Base-by-base conservation (phyloP, 1,284 basidiomycete species). In the Heterobasidion annosum region DNA sequence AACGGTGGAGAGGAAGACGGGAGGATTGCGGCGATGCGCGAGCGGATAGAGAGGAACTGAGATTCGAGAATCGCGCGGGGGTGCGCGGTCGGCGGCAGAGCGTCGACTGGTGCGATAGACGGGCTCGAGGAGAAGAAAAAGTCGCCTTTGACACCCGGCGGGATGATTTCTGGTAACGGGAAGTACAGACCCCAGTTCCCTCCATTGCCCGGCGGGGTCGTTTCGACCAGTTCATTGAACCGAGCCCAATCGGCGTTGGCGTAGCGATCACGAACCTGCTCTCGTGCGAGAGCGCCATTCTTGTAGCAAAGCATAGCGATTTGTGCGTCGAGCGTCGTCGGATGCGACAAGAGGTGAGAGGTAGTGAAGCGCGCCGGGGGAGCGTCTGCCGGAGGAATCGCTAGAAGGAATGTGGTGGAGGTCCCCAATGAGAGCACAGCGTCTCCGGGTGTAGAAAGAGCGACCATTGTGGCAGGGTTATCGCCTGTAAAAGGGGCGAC, bases 351-450 rank as follows among this genome's bases (percentile, higher is more conserved):
- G 9, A 88, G 73, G 65, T 89, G 87, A 0, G 85, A 88, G 2
- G 82, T 85, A 0, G 83, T 88, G 64, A 85, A 82, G n/a, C 85
- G 73, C 58, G 75, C 79, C 0, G 86, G 87, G 7, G 84, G 76
- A 3, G 70, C 72, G 53, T 75, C 71, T 6, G 80, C 70, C 5
- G 81, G 80, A 8, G 82, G 81, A 37, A 83, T 86, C 2, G 89
- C 88, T 50, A 95, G 78, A 18, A 95, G 77, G 59, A 93, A 82
- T 0, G 93, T 95, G 12, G 93, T 93, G 0, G 91, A 93, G 7
- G 93, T 97, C 34, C 93, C 93, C n/a, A 96, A 78, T 9, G 91
- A 93, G 34, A 96, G 78, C 43, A 96, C 76, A 7, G 91, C 93
- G 65, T 96, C 91, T 57, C 88, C 81, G n/a, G 87, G 84, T n/a